These are phyloP conservation scores for Rheum nobile DNA, from an alignment of 148 eudicot species.

Conservation along the genomic window DNA sequence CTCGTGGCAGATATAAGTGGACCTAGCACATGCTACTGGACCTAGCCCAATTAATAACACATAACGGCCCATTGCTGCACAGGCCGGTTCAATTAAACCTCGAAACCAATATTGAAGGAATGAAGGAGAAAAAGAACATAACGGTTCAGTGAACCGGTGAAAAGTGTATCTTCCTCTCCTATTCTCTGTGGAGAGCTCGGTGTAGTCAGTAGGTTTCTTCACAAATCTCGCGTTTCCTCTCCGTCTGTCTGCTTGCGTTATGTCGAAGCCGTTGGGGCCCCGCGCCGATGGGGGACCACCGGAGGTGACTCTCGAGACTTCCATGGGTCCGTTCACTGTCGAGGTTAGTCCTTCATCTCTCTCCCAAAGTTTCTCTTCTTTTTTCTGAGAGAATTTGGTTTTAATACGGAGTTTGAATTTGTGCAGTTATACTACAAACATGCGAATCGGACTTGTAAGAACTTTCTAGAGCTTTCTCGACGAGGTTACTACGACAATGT, in stretches of 20 bases:
- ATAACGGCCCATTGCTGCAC: not conserved
- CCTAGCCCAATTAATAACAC: not conserved
- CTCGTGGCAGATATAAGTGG: too few relatives aligned
- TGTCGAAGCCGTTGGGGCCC: constrained; percentile 10
- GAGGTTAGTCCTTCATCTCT: constrained; percentile 32
- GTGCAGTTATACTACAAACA: constrained; percentile 77
- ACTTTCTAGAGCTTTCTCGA: constrained; percentile 85
- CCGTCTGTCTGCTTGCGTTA: not conserved
- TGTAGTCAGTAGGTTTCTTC: not conserved
- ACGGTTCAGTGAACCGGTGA: not conserved
- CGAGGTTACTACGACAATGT: constrained; percentile 73
- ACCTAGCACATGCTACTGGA: too few relatives aligned
- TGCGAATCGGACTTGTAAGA: constrained; percentile 77
- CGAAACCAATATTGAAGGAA: not conserved
- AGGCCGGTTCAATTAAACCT: not conserved
- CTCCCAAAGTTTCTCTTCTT: not conserved
- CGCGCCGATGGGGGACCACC: constrained; percentile 68
- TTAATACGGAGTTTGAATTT: not conserved
- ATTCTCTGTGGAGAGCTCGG: not conserved
- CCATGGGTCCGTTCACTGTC: constrained; percentile 88
- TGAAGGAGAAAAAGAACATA: not conserved
- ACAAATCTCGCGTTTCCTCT: not conserved
- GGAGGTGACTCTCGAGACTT: constrained; percentile 86
- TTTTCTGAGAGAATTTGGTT: not conserved
- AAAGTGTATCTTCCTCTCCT: too few relatives aligned